Evolutionary conservation across 805 yeast genomes (phyloP).

Genomic region (Debaryomyces castellii): DNA sequence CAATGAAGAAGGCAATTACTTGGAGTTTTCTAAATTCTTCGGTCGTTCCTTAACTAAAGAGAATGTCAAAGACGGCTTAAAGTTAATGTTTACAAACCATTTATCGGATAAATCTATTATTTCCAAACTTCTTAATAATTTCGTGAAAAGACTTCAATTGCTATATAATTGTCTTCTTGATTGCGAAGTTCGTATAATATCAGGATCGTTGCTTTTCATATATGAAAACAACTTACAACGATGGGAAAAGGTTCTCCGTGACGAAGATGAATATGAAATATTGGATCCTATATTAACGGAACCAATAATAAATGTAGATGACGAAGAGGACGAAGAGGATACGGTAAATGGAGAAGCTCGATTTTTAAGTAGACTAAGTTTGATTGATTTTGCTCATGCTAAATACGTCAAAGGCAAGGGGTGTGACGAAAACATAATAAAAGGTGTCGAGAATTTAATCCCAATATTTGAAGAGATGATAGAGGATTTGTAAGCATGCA

Average conservation of each 20-base stretch:
- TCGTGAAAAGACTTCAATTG: slow-evolving; percentile 59
- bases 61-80: slow-evolving; percentile 47
- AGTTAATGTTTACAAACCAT: slow-evolving; percentile 40
- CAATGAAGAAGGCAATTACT: slow-evolving; percentile 36
- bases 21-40: slow-evolving; percentile 60
- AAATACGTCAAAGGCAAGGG: slow-evolving; percentile 60
- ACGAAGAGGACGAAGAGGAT: slow-evolving; percentile 19
- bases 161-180: slow-evolving; percentile 64
- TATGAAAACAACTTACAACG: slow-evolving; percentile 64
- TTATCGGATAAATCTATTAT: slow-evolving; percentile 35
- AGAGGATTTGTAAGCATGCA: slow-evolving; percentile 4
- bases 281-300: slow-evolving; percentile 27
- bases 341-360: slow-evolving; percentile 18
- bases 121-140: slow-evolving; percentile 38
- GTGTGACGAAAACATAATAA: slow-evolving; percentile 66
- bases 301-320: slow-evolving; percentile 12
- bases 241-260: slow-evolving; percentile 42
- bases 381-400: slow-evolving; percentile 94
- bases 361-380: slow-evolving; percentile 55
- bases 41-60: slow-evolving; percentile 60
- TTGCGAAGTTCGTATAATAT: slow-evolving; percentile 62
- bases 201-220: slow-evolving; percentile 71
- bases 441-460: slow-evolving; percentile 68
- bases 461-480: slow-evolving; percentile 33
- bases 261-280: slow-evolving; percentile 38